Percentiles rank a stretch among this genome's conserved stretches.
phyloP scores from a whole-genome alignment of 441 rosid genomes.

The Gossypium aridum region DNA sequence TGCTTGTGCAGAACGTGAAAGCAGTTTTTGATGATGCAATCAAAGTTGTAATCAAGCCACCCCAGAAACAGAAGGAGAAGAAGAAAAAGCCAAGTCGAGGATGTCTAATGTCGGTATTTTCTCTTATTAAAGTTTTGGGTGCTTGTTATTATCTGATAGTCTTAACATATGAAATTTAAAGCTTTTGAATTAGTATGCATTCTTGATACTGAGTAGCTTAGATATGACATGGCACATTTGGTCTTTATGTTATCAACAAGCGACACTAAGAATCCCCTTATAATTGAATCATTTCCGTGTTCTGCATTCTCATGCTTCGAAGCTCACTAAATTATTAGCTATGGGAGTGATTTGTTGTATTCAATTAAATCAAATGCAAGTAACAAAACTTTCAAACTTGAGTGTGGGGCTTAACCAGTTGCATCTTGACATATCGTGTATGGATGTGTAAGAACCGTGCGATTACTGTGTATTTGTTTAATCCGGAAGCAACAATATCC shows the following conservation, averaged over 20 bases:
- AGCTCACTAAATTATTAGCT: neutral
- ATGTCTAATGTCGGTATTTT: constrained; percentile 66
- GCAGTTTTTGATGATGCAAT: constrained; percentile 95
- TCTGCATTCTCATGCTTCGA: neutral
- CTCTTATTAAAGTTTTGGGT: neutral
- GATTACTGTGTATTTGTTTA: no score
- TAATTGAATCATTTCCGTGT: neutral
- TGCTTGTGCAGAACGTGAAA: constrained; percentile 72
- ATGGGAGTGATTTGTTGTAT: neutral
- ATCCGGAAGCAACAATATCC: neutral
- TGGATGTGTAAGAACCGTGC: no score
- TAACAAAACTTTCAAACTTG: neutral
- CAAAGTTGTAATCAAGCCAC: constrained; percentile 82
- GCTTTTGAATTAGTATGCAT: neutral
- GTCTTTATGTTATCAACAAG: neutral
- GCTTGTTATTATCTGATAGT: neutral
- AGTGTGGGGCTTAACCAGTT: neutral
- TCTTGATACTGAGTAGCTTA: neutral
- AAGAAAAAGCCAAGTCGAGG: constrained; percentile 63
- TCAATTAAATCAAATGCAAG: neutral
- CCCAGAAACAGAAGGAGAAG: constrained; percentile 68
- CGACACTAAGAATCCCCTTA: neutral
- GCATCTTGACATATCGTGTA: neutral
- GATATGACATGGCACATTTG: neutral
- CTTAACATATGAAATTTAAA: neutral